phyloP scores from a whole-genome alignment of 805 yeast genomes.

The Helenozyma baotianmanensis region DNA sequence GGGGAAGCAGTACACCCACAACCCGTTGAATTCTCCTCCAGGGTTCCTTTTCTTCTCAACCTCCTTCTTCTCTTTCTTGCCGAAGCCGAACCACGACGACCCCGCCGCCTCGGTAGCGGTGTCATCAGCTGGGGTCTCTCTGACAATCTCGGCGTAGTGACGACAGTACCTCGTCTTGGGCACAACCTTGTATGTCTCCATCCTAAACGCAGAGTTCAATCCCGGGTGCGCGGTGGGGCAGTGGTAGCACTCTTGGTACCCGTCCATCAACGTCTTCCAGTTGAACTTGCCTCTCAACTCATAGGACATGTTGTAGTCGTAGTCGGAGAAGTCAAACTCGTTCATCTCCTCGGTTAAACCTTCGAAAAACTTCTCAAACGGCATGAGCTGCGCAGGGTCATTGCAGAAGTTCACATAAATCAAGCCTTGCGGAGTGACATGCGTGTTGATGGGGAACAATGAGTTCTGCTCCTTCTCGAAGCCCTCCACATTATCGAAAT shows the following conservation, averaged over 20 bases:
- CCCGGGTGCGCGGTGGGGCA: constrained; percentile 69
- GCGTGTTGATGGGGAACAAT: constrained; percentile 50
- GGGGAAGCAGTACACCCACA: constrained; percentile 61
- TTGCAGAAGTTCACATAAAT: constrained; percentile 49
- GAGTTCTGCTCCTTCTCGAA: constrained; percentile 54
- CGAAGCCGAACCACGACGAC: constrained; percentile 51
- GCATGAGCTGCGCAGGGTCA: constrained; percentile 39
- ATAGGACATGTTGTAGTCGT: constrained; percentile 61
- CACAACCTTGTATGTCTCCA: constrained; percentile 63
- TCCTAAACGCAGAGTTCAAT: constrained; percentile 49
- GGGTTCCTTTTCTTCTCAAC: constrained; percentile 40
- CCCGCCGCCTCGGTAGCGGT: constrained; percentile 10
- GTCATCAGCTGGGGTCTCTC: constrained; percentile 20
- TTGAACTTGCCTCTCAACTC: constrained; percentile 60
- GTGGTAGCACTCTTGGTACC: constrained; percentile 65
- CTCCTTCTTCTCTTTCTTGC: constrained; percentile 23
- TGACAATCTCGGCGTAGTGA: constrained; percentile 53
- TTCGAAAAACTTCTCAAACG: constrained; percentile 49
- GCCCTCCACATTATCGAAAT: constrained; percentile 55
- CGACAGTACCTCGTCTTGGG: constrained; percentile 57
- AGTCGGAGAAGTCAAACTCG: constrained; percentile 57
- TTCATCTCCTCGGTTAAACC: constrained; percentile 50
- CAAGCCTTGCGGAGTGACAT: constrained; percentile 52
- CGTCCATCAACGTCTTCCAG: constrained; percentile 67
- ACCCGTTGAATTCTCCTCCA: constrained; percentile 59